phyloP scores from a whole-genome alignment of 495 filamentous ascomycete species.

The Penicillium steckii region DNA sequence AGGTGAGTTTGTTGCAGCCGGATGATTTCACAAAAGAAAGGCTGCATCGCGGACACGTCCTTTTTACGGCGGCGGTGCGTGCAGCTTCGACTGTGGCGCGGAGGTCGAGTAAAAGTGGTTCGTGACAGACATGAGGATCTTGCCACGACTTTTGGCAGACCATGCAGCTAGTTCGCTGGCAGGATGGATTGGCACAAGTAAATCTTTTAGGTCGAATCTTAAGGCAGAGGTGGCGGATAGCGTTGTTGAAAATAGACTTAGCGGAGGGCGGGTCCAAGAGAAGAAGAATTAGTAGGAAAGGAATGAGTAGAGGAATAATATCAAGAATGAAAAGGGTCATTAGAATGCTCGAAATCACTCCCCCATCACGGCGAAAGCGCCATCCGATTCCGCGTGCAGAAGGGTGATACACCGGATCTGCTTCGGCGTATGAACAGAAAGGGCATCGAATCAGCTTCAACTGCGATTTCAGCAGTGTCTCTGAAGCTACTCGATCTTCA shows the following conservation, averaged over 20 bases:
- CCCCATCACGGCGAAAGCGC: conserved; percentile 52
- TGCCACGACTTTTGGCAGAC: conserved; percentile 64
- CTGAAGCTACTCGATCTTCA: conserved; percentile 71
- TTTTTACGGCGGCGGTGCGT: conserved; percentile 90
- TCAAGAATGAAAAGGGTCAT: conserved; percentile 39
- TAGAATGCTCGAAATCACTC: conserved; percentile 33
- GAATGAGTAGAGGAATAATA: conserved; percentile 51
- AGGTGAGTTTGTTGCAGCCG: conserved; percentile 97
- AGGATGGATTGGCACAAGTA: conserved; percentile 65
- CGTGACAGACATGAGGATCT: conserved; percentile 67
- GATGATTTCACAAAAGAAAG: conserved; percentile 87
- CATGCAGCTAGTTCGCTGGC: conserved; percentile 72
- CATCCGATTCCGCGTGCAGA: conserved; percentile 37
- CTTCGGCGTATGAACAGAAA: conserved; percentile 88
- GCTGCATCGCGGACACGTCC: conserved; percentile 87
- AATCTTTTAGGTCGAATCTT: conserved; percentile 69
- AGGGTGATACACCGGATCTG: conserved; percentile 73
- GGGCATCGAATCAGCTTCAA: conserved; percentile 82
- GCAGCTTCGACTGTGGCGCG: conserved; percentile 87
- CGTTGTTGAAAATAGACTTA: conserved; percentile 42
- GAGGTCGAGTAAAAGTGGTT: conserved; percentile 64
- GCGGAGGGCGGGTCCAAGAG: conserved; percentile 39
- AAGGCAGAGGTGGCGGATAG: conserved; percentile 62
- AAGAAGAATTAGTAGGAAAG: conserved; percentile 48
- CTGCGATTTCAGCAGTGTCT: conserved; percentile 66